Evolutionary conservation across 2,329 filamentous ascomycete species (phyloP).

Genomic region (Ambrosiella beaveri): DNA sequence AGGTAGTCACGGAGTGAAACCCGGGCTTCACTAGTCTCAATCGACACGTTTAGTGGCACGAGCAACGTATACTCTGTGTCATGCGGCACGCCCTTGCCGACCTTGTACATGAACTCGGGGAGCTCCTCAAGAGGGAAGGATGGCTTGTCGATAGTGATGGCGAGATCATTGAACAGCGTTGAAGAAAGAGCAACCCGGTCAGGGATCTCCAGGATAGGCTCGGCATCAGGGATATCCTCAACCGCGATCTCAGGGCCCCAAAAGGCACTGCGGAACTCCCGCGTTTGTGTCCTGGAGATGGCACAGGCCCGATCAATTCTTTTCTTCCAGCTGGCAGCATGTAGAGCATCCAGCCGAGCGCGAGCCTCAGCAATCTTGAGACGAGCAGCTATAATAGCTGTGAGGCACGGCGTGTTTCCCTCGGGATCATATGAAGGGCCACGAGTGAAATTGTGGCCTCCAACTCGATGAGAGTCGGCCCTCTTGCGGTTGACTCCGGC

Average conservation of each 20-base stretch:
- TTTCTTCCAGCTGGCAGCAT: conserved; percentile 80
- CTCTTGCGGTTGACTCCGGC: conserved; percentile 20
- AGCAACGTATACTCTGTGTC: conserved; percentile 83
- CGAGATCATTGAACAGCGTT: conserved; percentile 64
- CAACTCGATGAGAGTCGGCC: conserved; percentile 27
- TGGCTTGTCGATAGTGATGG: conserved; percentile 76
- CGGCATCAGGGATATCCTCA: conserved; percentile 64
- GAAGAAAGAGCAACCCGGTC: conserved; percentile 71
- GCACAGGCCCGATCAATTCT: conserved; percentile 64
- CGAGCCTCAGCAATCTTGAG: conserved; percentile 56
- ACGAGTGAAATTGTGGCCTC: conserved; percentile 30
- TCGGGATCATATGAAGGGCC: conserved; percentile 65
- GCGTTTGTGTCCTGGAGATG: conserved; percentile 55
- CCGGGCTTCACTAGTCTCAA: conserved; percentile 79
- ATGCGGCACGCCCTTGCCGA: conserved; percentile 92
- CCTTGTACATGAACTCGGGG: conserved; percentile 65
- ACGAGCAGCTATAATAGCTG: conserved; percentile 1
- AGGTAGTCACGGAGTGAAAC: conserved; percentile 87
- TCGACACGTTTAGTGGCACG: conserved; percentile 72
- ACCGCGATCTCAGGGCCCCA: conserved; percentile 69
- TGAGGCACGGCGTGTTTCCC: conserved; percentile 31
- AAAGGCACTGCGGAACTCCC: conserved; percentile 61
- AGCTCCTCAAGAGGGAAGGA: conserved; percentile 72
- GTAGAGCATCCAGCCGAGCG: conserved; percentile 57
- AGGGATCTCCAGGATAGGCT: conserved; percentile 72